Evolutionary conservation across 345 rosid species (phyloP), one percentile per base, ranked within the genome.

Genomic region (Sonneratia alba): DNA sequence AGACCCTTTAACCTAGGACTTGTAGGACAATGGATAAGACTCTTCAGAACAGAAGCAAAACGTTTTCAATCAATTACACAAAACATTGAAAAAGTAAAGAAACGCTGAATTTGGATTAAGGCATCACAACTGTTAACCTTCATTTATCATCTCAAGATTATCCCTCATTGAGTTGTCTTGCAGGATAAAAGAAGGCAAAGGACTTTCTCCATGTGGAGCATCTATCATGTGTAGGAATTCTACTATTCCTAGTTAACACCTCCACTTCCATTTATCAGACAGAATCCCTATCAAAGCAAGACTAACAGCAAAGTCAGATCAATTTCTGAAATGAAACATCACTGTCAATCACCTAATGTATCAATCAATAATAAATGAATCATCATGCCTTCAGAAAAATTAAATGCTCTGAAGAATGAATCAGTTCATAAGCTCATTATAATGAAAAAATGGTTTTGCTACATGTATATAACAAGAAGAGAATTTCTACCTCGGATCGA

Each of bases 401-500:
- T 57, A 22, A 53, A 53, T 18, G 22, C 57, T 53, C 57, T 57
- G 13, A 57, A 22, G 13, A 57, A 19, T 22, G 32, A n/a, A 57
- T n/a, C 63, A 57, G 34, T 22, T 57, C 27, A 57, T 57, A 7
- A 57, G 13, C 34, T 22, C 13, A 22, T 57, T 2, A 57, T n/a
- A 8, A 57, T 22, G 32, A 56, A 56, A 21, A 8, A 1, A 21
- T n/a, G 36, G 22, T 51, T 18, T 21, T 15, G 71, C 19, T 21
- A 65, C 48, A 65, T 67, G 24, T 38, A 66, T 43, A 37, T 38
- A 2, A 47, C 51, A 36, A 47, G 34, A 12, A 69, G 49, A 15
- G 67, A 43, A 68, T 24, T 63, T 62, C 55, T 77, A 94, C 99
- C 97, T 85, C 34, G 99, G 99, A 85, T 95, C 86, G 79, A 95